Evolutionary conservation across 2,329 filamentous ascomycete species (phyloP), one percentile per base, ranked within the genome.

Genomic region (Penicillium sp.): DNA sequence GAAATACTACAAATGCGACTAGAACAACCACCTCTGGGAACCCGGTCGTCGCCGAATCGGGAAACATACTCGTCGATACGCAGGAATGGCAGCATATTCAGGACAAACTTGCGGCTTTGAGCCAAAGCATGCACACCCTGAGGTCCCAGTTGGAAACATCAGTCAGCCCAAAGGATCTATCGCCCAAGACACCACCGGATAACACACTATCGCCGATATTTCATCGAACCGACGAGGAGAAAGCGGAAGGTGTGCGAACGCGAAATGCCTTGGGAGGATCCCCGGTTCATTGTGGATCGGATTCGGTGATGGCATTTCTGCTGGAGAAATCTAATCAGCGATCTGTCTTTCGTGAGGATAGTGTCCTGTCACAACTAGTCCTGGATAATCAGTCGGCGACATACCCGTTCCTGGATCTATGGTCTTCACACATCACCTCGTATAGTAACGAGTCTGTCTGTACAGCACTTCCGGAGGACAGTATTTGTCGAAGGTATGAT

Each of bases 361-460:
- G 80, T 51, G 83, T 86, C 60, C 68, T 86, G 18, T 83, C 83
- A 0, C 81, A 85, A 54, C 77, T 86, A 56, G 83, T 83, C 2
- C 73, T 86, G 28, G 83, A 86, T 63, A 86, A 86, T 61, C 83
- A 86, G 64, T 82, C 79, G 40, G 82, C 82, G 2, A 86, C 83
- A 7, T 86, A 86, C 64, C 83, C 83, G 5, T 86, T 86, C 63
- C 80, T 86, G 21, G 83, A 85, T 64, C 70, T 86, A 3, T 86
- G 83, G 83, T 84, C 83, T 3, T 81, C 81, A 1, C 81, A 85
- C 57, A 82, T 80, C 55, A 82, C 81, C 1, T 75, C 81, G 3
- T 77, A 80, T 59, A 79, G 83, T 62, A 77, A 83, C 4, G 79
- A 75, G 57, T 81, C 84, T 51, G 75, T 86, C 1, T 82, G 81